Percentiles rank a stretch among this genome's conserved stretches.
Evolutionary conservation across 805 yeast species (phyloP).

Genomic region (Hanseniaspora clermontiae): DNA sequence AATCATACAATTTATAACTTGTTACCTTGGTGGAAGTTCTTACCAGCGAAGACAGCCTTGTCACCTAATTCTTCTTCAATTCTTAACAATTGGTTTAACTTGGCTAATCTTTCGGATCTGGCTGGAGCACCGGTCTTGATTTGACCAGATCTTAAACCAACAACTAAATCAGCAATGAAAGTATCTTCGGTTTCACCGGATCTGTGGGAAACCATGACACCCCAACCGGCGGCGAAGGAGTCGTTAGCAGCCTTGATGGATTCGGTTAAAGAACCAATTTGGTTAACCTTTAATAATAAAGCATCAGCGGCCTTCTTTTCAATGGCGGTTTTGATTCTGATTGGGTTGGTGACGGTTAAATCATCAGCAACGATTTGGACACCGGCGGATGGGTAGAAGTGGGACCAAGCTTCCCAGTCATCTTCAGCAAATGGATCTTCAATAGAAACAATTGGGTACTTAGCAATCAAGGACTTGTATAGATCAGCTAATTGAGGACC

Average conservation of each 20-base stretch:
- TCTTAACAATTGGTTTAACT: constrained; percentile 95
- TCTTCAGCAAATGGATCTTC: constrained; percentile 99
- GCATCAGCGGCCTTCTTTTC: constrained; percentile 93
- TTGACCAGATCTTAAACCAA: constrained; percentile 97
- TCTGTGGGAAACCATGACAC: constrained; percentile 99
- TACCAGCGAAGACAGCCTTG: constrained; percentile 94
- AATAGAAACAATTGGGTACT: constrained; percentile 94
- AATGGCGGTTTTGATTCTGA: constrained; percentile 87
- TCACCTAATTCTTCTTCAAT: constrained; percentile 97
- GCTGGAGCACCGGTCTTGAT: constrained; percentile 99
- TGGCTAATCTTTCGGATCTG: constrained; percentile 98
- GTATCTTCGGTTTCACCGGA: constrained; percentile 99
- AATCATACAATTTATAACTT: constrained; percentile 26
- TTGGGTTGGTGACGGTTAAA: constrained; percentile 96
- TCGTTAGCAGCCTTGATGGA: constrained; percentile 93
- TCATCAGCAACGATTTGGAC: constrained; percentile 96
- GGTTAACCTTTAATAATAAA: constrained; percentile 94
- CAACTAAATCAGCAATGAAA: constrained; percentile 93
- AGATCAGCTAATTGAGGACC: constrained; percentile 77
- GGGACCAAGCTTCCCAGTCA: constrained; percentile 98
- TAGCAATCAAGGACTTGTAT: constrained; percentile 66
- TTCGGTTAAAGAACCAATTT: constrained; percentile 93
- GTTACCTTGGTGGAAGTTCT: constrained; percentile 57
- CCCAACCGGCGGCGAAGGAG: constrained; percentile 95
- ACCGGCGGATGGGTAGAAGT: constrained; percentile 63